Evolutionary conservation across 371 early-diverging fungal species (phyloP).

Genomic region (Basidiobolus meristosporus): DNA sequence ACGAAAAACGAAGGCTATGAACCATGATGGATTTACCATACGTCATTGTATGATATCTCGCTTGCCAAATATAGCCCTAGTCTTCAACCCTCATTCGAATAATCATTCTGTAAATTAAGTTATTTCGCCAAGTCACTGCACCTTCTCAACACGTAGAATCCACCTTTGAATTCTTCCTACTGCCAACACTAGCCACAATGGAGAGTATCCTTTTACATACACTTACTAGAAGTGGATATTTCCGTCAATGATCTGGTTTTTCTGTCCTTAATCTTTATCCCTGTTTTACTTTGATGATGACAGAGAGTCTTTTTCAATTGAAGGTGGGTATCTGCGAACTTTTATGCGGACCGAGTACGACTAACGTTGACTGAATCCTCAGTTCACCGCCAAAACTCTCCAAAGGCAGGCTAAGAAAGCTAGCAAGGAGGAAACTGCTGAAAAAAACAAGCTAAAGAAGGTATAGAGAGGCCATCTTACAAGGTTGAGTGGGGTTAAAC

Average conservation of each 20-base stretch:
- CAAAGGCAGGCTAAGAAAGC: conserved; percentile 68
- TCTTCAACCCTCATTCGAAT: no score
- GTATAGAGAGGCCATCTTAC: conserved; percentile 12
- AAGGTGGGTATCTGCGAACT: conserved; percentile 18
- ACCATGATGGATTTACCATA: no score
- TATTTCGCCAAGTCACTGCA: no score
- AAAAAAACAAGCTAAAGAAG: conserved; percentile 78
- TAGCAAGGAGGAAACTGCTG: conserved; percentile 62
- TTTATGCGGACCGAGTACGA: background rate
- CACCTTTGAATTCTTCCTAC: no score
- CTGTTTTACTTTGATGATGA: background rate
- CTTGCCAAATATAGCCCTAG: no score
- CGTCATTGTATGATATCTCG: no score
- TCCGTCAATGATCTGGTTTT: background rate
- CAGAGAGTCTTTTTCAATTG: conserved; percentile 48
- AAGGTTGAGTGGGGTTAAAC: background rate
- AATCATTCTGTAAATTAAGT: no score
- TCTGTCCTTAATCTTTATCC: background rate
- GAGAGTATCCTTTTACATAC: conserved; percentile 1
- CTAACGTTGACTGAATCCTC: conserved; percentile 8
- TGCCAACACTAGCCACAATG: background rate
- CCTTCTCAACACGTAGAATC: no score
- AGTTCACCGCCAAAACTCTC: conserved; percentile 82
- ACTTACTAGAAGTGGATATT: no score
- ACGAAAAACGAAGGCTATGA: no score